Evolutionary conservation across 441 rosid species (phyloP).

Genomic region (Arabidopsis lyrata): DNA sequence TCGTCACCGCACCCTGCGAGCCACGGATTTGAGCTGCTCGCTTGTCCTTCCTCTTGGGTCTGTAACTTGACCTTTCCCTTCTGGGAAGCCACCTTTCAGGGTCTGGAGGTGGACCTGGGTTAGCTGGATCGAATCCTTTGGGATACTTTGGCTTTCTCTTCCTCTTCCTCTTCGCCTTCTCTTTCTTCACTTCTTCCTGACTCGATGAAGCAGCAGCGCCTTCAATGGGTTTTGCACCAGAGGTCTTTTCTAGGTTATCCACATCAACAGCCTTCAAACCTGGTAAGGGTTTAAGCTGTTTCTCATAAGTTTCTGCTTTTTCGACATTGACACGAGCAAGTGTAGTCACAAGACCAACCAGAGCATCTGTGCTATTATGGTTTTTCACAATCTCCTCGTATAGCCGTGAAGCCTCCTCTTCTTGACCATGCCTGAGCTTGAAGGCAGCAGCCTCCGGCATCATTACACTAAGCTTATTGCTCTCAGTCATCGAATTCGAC

Average conservation of each 20-base stretch:
- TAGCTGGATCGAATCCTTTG: constrained; percentile 89
- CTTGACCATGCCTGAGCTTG: constrained; percentile 85
- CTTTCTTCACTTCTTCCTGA: constrained; percentile 73
- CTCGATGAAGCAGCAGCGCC: constrained; percentile 49
- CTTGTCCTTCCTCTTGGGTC: constrained; percentile 94
- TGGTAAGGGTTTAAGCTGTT: constrained; percentile 78
- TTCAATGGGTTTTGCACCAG: constrained; percentile 83
- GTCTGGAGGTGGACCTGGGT: constrained; percentile 96
- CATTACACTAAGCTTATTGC: constrained; percentile 65
- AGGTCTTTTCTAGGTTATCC: constrained; percentile 80
- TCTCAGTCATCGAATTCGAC: constrained; percentile 88
- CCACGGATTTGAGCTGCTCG: constrained; percentile 96
- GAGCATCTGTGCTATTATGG: constrained; percentile 71
- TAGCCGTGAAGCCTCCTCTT: constrained; percentile 79
- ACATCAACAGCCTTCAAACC: constrained; percentile 79
- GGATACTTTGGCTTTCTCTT: constrained; percentile 97
- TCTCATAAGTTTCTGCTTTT: constrained; percentile 86
- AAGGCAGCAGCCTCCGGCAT: constrained; percentile 96
- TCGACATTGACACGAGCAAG: constrained; percentile 76
- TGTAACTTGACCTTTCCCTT: constrained; percentile 94
- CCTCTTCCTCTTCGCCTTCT: constrained; percentile 88
- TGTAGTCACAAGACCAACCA: constrained; percentile 85
- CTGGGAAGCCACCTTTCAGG: constrained; percentile 98
- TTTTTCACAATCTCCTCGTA: constrained; percentile 84
- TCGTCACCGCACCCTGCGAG: constrained; percentile 82